Evolutionary conservation across 805 yeast species (phyloP), one percentile per base, ranked within the genome.

Genomic region (Starmerella lactis-condensi): DNA sequence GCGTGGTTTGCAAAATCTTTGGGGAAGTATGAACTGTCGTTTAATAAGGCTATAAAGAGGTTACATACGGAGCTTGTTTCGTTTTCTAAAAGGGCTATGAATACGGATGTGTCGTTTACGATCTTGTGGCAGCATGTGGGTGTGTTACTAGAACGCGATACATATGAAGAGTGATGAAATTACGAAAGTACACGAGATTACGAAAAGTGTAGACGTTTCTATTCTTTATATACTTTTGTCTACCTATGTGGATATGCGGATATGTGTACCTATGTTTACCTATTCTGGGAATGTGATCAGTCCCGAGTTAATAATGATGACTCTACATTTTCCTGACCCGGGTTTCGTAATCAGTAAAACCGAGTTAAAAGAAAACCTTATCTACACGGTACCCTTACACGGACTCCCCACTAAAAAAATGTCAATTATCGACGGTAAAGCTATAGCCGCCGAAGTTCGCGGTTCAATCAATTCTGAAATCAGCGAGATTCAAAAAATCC

Each of bases 371-470:
- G 9, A 10, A 10, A 10, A 10, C 9, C 14, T 16, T 13, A 7
- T 10, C 12, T 10, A 17, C 7, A 8, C 8, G 7, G 13, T 20
- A 28, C n/a, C 14, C 15, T 15, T 6, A 16, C 30, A 18, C 10
- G 21, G 11, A 18, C 8, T 22, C 21, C 21, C 7, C 6, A 9
- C 5, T 16, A 6, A 3, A 29, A 28, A 2, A 16, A 45, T 45
- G 50, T 31, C 44, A 8, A 17, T 54, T 27, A 71, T 73, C 31
- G 77, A 73, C 50, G 82, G 82, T 19, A 72, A 68, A 41, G 58
- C 64, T n/a, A 64, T 69, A 47, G 71, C 73, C 24, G 53, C 57
- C 48, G 43, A 26, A 19, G 60, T 75, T 35, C 70, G 79, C 37
- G 51, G 52, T 14, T 54, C 60, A 23, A 61, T 75, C 39, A 56